Evolutionary conservation across 139 green algal species (phyloP).

Genomic region (Asterochloris sp.): DNA sequence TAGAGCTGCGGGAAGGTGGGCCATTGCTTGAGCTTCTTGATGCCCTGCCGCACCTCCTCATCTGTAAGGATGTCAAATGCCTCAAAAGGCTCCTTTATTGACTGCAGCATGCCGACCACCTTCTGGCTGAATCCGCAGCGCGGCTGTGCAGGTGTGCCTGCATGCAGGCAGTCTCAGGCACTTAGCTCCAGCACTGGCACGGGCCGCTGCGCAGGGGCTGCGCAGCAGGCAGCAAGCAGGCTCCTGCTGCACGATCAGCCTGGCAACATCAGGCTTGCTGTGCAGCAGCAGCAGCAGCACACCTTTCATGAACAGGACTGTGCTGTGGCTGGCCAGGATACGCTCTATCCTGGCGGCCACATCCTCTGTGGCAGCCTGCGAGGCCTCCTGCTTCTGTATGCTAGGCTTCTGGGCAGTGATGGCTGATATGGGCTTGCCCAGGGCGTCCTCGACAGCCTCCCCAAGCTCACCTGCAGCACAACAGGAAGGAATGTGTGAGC

Average conservation of each 20-base stretch:
- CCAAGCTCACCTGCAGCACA: conserved; percentile 34
- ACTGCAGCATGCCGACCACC: conserved; percentile 66
- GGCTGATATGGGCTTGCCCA: neutral
- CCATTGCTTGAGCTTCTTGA: conserved; percentile 62
- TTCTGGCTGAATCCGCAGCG: conserved; percentile 84
- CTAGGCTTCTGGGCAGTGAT: too few relatives aligned
- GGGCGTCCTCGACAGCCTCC: conserved; percentile 22
- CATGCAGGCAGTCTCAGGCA: neutral
- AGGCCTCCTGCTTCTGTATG: too few relatives aligned
- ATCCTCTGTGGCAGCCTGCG: neutral
- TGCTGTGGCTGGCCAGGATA: conserved; percentile 39
- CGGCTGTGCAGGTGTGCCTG: conserved; percentile 61
- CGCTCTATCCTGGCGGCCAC: conserved; percentile 51
- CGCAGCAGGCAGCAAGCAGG: too few relatives aligned
- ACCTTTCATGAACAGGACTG: conserved; percentile 91
- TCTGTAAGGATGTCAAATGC: conserved; percentile 90
- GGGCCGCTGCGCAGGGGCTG: too few relatives aligned
- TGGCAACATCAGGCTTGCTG: too few relatives aligned
- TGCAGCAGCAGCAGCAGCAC: too few relatives aligned
- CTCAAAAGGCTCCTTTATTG: conserved; percentile 48
- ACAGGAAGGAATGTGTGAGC: too few relatives aligned
- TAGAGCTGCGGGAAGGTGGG: conserved; percentile 62
- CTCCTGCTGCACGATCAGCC: too few relatives aligned
- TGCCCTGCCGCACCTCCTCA: conserved; percentile 70
- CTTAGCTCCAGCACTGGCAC: too few relatives aligned